Conservation (phyloP, 1,284 basidiomycete genomes). For the Trametes sp. region DNA sequence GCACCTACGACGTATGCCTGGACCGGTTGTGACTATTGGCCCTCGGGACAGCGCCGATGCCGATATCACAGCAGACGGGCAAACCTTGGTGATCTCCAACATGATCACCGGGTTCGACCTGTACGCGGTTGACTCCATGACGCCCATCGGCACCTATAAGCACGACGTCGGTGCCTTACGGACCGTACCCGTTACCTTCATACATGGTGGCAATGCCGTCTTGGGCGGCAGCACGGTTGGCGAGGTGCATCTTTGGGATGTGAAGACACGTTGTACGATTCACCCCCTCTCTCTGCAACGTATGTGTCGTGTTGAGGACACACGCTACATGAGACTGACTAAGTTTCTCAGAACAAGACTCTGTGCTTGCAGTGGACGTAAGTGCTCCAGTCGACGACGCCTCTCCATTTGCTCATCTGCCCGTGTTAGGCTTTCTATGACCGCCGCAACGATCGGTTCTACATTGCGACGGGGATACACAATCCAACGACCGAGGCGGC, state of each 20-base stretch:
- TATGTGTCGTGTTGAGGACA: neutral
- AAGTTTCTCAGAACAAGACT: neutral
- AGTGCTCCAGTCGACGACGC: neutral
- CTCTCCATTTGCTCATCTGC: neutral
- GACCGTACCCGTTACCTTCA: neutral
- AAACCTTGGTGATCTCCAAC: neutral
- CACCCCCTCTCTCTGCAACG: neutral
- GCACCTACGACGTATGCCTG: neutral
- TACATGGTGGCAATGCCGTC: neutral
- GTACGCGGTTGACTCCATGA: neutral
- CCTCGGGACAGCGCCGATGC: neutral
- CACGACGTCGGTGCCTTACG: neutral
- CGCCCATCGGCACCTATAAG: neutral
- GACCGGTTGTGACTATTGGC: too few species aligned
- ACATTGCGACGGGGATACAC: neutral
- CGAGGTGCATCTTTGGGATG: neutral
- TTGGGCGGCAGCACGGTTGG: neutral
- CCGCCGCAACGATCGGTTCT: neutral
- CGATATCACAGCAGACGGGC: neutral
- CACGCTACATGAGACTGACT: neutral
- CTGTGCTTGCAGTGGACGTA: neutral
- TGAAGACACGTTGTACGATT: neutral
- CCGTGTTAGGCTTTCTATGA: neutral
- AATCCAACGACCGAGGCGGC: neutral
- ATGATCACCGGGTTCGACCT: neutral